Conservation (phyloP, 106 monocot genomes). For the Phalaenopsis aphrodite region DNA sequence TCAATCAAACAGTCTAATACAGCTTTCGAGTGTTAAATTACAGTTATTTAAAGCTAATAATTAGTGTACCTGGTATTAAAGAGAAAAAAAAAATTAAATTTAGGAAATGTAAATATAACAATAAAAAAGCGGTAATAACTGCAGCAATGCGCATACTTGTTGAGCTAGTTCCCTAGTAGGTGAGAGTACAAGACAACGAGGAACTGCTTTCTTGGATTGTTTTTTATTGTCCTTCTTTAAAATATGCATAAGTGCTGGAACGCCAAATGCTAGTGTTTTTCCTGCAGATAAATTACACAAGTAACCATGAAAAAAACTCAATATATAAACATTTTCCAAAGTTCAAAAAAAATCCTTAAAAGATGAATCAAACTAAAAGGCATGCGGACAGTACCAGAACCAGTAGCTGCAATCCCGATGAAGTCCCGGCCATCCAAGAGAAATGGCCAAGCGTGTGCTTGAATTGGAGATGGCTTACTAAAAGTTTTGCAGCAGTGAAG, state of each 20-base stretch:
- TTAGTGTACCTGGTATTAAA: neutral
- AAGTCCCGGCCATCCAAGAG: conserved; percentile 81
- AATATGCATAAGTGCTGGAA: conserved; percentile 91
- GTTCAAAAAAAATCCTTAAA: neutral
- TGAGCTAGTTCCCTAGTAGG: conserved; percentile 97
- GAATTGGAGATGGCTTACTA: conserved; percentile 80
- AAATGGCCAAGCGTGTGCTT: conserved; percentile 89
- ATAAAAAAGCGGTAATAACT: neutral
- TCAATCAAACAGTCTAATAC: neutral
- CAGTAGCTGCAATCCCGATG: conserved; percentile 93
- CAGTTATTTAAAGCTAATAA: neutral
- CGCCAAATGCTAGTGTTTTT: conserved; percentile 93
- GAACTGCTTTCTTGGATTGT: conserved; percentile 59
- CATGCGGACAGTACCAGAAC: conserved; percentile 51
- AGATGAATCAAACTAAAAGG: too few relatives aligned
- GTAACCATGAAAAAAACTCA: neutral
- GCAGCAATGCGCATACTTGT: conserved; percentile 41
- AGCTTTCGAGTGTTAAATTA: neutral
- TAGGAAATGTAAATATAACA: neutral
- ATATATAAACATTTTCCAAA: neutral
- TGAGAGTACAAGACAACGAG: conserved; percentile 78
- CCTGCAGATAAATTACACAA: conserved; percentile 27
- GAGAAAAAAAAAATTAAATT: neutral
- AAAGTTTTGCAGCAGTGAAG: conserved; percentile 82
- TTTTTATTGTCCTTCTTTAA: conserved; percentile 52